These are phyloP conservation scores for Pseudogymnoascus sp. DNA, from an alignment of 2,329 filamentous ascomycete species.

Conservation along the genomic window DNA sequence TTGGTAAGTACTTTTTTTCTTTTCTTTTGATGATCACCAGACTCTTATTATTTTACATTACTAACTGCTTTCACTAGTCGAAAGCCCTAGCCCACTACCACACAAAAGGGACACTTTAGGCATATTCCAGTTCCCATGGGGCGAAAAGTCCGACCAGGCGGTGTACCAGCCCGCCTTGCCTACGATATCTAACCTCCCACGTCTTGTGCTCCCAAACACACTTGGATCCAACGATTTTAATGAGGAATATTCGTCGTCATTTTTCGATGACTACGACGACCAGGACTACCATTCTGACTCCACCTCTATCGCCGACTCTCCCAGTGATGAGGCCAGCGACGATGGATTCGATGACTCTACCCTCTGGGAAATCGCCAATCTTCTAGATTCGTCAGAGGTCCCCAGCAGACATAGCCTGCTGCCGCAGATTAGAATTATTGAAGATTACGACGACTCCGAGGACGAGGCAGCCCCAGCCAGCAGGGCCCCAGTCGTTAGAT, in stretches of 20 bases:
- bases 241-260: slow-evolving; percentile 34
- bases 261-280: slow-evolving; percentile 53
- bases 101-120: slow-evolving; percentile 53
- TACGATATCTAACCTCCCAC: background rate
- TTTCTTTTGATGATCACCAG: background rate
- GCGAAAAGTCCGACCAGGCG: slow-evolving; percentile 53
- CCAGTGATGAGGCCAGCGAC: slow-evolving; percentile 32
- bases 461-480: background rate
- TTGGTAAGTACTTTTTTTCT: slow-evolving; percentile 29
- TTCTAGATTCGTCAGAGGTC: slow-evolving; percentile 46
- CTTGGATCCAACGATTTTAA: slow-evolving; percentile 1
- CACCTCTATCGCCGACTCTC: background rate
- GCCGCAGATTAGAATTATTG: slow-evolving; percentile 23
- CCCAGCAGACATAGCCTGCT: slow-evolving; percentile 47
- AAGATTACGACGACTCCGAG: slow-evolving; percentile 15
- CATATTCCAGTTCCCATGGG: slow-evolving; percentile 61
- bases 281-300: slow-evolving; percentile 26
- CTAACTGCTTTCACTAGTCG: slow-evolving; percentile 32
- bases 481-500: background rate
- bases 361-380: slow-evolving; percentile 56
- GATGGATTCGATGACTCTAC: slow-evolving; percentile 55
- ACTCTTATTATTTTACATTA: slow-evolving; percentile 2
- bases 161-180: slow-evolving; percentile 34
- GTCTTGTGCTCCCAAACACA: background rate
- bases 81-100: slow-evolving; percentile 52